These are phyloP conservation scores for Psilocybe azurescens DNA, from an alignment of 768 basidiomycete species.

Conservation along the genomic window DNA sequence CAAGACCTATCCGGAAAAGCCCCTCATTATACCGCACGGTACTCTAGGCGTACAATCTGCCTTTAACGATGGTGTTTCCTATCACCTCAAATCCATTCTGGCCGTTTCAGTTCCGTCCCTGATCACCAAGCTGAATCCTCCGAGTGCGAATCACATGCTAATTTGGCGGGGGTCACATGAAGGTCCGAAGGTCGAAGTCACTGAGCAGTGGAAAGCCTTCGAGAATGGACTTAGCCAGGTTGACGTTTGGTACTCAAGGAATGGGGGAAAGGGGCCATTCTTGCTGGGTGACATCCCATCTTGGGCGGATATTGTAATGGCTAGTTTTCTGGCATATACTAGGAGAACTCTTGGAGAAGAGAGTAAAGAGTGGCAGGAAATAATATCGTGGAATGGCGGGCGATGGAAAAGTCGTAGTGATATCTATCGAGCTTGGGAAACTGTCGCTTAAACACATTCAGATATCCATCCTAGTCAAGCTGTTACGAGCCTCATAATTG, in stretches of 20 bases:
- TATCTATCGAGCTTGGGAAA: not conserved
- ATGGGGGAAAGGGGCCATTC: conserved; percentile 20
- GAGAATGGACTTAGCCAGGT: conserved; percentile 17
- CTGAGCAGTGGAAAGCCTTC: not conserved
- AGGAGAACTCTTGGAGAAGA: conserved; percentile 34
- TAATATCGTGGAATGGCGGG: conserved; percentile 33
- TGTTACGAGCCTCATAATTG: no score
- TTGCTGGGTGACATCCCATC: conserved; percentile 35
- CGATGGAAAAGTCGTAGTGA: not conserved
- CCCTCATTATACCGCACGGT: conserved; percentile 35
- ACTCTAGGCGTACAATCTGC: conserved; percentile 20
- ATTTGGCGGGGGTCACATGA: not conserved
- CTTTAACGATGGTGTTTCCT: conserved; percentile 5
- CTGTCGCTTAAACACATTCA: not conserved
- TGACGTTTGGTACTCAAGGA: conserved; percentile 27
- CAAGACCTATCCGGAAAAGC: conserved; percentile 49
- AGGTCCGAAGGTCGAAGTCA: conserved; percentile 16
- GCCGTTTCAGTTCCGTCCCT: not conserved
- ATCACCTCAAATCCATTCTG: not conserved
- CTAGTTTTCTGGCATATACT: conserved; percentile 17
- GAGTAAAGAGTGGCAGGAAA: conserved; percentile 39
- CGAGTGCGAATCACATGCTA: not conserved
- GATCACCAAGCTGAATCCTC: not conserved
- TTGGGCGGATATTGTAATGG: conserved; percentile 38
- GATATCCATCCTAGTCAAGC: no score